Conservation (phyloP, 306 rosid genomes). For the Acacia acuminata region DNA sequence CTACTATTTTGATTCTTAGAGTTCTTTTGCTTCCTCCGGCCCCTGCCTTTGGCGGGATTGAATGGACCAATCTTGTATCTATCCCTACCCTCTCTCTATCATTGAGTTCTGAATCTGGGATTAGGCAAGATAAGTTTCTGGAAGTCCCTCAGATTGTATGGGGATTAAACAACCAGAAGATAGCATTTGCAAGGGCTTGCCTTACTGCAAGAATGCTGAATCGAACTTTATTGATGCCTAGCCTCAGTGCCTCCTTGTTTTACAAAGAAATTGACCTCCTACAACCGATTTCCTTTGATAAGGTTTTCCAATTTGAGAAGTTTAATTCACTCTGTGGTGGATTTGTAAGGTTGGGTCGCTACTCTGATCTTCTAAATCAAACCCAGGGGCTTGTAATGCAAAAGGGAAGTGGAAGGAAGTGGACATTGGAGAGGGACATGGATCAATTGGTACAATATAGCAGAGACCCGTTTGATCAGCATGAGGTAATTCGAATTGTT, state of each 20-base stretch:
- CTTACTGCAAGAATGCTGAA: conserved; percentile 84
- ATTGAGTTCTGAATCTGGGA: conserved; percentile 32
- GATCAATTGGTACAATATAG: conserved; percentile 63
- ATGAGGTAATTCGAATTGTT: conserved; percentile 64
- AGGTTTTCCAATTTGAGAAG: conserved; percentile 67
- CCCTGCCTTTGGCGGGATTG: conserved; percentile 42
- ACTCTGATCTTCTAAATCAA: conserved; percentile 47
- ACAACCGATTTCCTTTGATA: conserved; percentile 75
- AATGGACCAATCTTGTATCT: conserved; percentile 45
- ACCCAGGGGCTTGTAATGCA: conserved; percentile 56
- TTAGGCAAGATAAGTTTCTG: conserved; percentile 64
- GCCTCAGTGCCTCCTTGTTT: conserved; percentile 87
- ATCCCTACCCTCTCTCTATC: conserved; percentile 37
- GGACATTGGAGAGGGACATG: conserved; percentile 82
- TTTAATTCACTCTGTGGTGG: conserved; percentile 68
- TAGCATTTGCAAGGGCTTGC: conserved; percentile 90
- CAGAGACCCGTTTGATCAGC: conserved; percentile 45
- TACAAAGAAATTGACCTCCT: conserved; percentile 81
- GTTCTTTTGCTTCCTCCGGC: conserved; percentile 50
- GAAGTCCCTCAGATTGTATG: conserved; percentile 87
- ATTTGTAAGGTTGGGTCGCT: conserved; percentile 62
- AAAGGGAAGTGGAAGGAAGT: conserved; percentile 95
- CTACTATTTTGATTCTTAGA: conserved; percentile 59
- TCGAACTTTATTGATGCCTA: conserved; percentile 88
- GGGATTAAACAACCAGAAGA: conserved; percentile 95